Evolutionary conservation across 306 rosid species (phyloP), one percentile per base, ranked within the genome.

Genomic region (Cucurbita argyrosperma): DNA sequence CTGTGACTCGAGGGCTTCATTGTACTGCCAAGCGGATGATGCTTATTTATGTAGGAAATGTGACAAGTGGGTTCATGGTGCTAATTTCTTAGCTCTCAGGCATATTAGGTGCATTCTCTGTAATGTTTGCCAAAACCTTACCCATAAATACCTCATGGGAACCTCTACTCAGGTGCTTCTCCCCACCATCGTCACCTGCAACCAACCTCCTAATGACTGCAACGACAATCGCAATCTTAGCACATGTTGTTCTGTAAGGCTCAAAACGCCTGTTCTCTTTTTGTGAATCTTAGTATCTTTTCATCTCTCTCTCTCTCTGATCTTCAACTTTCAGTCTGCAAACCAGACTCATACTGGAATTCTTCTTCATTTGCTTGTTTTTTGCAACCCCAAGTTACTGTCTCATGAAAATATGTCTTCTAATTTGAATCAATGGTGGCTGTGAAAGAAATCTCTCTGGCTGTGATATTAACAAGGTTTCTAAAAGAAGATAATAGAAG

Each of bases 11-110:
- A 52, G 69, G 68, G 96, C 97, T 50, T 79, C 89, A 38, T 79
- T 92, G 80, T 91, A 87, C 79, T 91, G 96, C 77, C 83, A 50
- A 18, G 96, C 96, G 5, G 96, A 91, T 76, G 79, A 84, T 53
- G 96, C 97, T 5, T 89, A 79, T 84, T 61, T 92, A 56, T 92
- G 97, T 46, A 73, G 88, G 69, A 79, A 86, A 78, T 89, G 97
- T 76, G 97, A 92, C 75, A 77, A 74, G 45, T 52, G 77, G 83
- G 96, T 92, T 83, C 97, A 92, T 61, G 79, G 75, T n/a, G 97
- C 97, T 16, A 92, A 92, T 69, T 84, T 88, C 76, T 85, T 92
- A 61, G 94, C 97, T 38, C 83, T 67, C 9, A 84, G 97, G 69
- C 97, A 92, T 49, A 78, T 85, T 10, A 75, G 97, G 75, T 81